Percentiles rank a stretch among this genome's conserved stretches.
phyloP scores from a whole-genome alignment of 768 basidiomycete genomes.

The Suillus hirtellus region DNA sequence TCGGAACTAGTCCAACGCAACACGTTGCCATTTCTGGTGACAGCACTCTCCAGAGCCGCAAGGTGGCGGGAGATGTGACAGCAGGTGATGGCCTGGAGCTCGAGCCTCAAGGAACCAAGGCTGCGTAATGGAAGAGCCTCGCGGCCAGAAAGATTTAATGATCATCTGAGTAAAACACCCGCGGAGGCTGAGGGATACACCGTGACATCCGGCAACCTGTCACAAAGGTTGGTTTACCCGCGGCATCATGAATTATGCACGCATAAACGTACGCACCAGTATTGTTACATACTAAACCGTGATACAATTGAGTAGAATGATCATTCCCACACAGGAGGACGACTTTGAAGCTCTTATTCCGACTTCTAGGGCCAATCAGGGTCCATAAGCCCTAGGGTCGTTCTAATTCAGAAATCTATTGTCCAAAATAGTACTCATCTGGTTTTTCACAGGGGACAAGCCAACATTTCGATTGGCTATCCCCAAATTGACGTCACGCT shows the following conservation, averaged over 20 bases:
- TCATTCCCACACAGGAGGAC: too few species aligned
- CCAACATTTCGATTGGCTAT: too few species aligned
- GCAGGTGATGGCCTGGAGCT: not conserved
- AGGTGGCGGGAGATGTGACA: not conserved
- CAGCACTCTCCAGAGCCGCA: not conserved
- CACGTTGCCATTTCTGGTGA: not conserved
- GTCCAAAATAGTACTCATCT: too few species aligned
- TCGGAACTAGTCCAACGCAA: not conserved
- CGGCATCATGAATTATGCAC: not conserved
- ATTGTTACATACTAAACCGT: too few species aligned
- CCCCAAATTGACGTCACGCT: too few species aligned
- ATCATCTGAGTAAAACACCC: not conserved
- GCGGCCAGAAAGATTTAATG: constrained; percentile 1
- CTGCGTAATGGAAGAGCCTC: not conserved
- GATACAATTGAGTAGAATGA: too few species aligned
- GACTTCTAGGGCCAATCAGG: too few species aligned
- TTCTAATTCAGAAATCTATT: too few species aligned
- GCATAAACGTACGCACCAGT: not conserved
- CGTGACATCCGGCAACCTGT: not conserved
- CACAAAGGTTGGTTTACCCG: not conserved
- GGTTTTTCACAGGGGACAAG: too few species aligned
- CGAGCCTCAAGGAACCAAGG: not conserved
- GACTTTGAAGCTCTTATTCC: too few species aligned
- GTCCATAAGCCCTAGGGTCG: too few species aligned
- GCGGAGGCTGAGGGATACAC: not conserved